phyloP scores from a whole-genome alignment of 2,329 filamentous ascomycete species.

The Aspergillus sergii region DNA sequence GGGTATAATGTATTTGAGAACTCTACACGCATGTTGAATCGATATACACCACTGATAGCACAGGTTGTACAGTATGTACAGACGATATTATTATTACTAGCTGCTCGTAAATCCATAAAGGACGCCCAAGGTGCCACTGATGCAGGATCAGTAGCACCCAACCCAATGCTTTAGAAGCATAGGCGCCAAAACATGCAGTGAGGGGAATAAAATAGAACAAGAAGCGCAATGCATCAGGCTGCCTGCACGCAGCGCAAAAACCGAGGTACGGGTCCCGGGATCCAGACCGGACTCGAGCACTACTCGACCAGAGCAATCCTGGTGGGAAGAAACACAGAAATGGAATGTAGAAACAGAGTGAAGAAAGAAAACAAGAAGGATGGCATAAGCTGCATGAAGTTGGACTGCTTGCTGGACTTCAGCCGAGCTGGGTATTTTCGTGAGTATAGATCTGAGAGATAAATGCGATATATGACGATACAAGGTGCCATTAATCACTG shows the following conservation, averaged over 20 bases:
- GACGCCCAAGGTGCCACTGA: constrained; percentile 12
- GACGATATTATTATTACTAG: constrained; percentile 26
- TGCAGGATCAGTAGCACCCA: constrained; percentile 13
- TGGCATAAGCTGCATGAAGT: neutral
- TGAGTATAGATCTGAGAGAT: neutral
- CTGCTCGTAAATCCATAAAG: constrained; percentile 20
- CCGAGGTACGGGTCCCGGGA: neutral
- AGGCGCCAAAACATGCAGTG: constrained; percentile 12
- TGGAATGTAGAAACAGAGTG: neutral
- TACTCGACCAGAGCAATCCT: neutral
- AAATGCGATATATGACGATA: neutral
- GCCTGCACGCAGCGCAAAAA: constrained; percentile 2
- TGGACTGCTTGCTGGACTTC: neutral
- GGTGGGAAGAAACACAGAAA: neutral
- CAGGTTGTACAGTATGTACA: constrained; percentile 19
- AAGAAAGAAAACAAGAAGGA: neutral
- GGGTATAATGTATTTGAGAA: neutral
- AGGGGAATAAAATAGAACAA: constrained; percentile 19
- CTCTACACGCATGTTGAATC: constrained; percentile 1
- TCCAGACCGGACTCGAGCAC: constrained; percentile 3
- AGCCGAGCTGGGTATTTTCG: neutral
- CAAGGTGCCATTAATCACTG: constrained; percentile 35
- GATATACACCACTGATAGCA: constrained; percentile 9
- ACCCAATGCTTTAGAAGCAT: constrained; percentile 9
- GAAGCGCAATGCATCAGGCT: constrained; percentile 9